These are phyloP conservation scores for Forsythia suspensa DNA, from an alignment of 257 asterid species.

Conservation along the genomic window DNA sequence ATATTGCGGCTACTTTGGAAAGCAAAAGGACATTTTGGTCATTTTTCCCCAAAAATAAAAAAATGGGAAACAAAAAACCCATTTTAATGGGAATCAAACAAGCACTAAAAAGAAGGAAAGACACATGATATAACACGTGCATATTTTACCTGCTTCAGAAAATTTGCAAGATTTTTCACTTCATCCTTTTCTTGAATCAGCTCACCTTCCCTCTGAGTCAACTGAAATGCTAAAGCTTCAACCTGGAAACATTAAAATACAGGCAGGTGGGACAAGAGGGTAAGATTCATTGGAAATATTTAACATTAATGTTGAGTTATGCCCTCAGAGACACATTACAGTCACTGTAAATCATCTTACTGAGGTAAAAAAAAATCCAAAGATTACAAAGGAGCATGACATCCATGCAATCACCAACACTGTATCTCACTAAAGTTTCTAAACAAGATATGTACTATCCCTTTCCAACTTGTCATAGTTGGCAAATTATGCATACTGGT, in stretches of 20 bases:
- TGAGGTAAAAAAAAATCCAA: neutral
- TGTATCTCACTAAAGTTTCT: neutral
- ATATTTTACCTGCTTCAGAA: constrained; percentile 75
- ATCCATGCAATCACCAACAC: neutral
- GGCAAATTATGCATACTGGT: neutral
- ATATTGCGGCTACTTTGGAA: no score
- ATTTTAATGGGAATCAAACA: no score
- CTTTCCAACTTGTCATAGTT: neutral
- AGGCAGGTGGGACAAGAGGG: neutral
- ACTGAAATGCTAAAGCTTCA: constrained; percentile 86
- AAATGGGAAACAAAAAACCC: no score
- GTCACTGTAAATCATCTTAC: no score
- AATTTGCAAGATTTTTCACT: constrained; percentile 87
- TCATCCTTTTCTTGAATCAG: constrained; percentile 87
- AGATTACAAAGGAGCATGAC: neutral
- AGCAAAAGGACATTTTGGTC: no score
- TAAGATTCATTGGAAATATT: constrained; percentile 1
- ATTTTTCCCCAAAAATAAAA: no score
- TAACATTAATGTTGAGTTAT: neutral
- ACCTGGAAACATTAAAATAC: constrained; percentile 44
- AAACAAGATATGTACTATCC: neutral
- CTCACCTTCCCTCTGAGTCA: constrained; percentile 91
- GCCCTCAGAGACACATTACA: neutral
- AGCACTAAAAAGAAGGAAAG: constrained; percentile 10
- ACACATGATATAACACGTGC: neutral